Evolutionary conservation across 768 basidiomycete species (phyloP).

Genomic region (Mycena maculata): DNA sequence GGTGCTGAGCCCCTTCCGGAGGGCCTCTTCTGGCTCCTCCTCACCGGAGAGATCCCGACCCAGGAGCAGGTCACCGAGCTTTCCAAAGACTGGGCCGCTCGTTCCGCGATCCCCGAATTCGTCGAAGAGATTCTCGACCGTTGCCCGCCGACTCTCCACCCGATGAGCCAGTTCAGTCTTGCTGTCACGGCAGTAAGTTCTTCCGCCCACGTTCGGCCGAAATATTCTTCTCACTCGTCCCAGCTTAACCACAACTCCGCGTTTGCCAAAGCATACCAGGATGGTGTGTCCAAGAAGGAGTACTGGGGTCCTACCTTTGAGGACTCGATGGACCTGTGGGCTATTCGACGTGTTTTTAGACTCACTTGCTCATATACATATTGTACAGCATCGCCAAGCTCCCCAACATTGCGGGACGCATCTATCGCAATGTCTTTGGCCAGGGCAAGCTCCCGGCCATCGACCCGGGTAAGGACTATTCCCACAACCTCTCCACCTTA

Average conservation of each 20-base stretch:
- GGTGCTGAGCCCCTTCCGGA: slow-evolving; percentile 94
- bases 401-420: slow-evolving; percentile 94
- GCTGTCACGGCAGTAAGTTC: slow-evolving; percentile 90
- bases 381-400: slow-evolving; percentile 90
- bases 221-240: slow-evolving; percentile 19
- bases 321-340: slow-evolving; percentile 87
- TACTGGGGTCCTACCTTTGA: slow-evolving; percentile 97
- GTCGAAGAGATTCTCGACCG: slow-evolving; percentile 97
- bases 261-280: slow-evolving; percentile 94
- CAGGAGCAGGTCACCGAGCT: slow-evolving; percentile 88
- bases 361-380: slow-evolving; percentile 17
- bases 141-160: slow-evolving; percentile 93
- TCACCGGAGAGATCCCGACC: slow-evolving; percentile 95
- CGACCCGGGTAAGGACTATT: slow-evolving; percentile 87
- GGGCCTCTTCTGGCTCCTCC: slow-evolving; percentile 93
- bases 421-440: slow-evolving; percentile 89
- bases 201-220: slow-evolving; percentile 9
- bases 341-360: slow-evolving; percentile 20
- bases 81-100: slow-evolving; percentile 95
- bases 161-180: slow-evolving; percentile 98
- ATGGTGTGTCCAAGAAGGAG: slow-evolving; percentile 93
- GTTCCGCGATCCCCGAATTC: slow-evolving; percentile 90
- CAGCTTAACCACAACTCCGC: slow-evolving; percentile 95
- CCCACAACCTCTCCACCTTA: slow-evolving; percentile 87
- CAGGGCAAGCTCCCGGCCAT: slow-evolving; percentile 89